A percentile compares a stretch with the other conserved stretches of the same genome.
Evolutionary conservation across 2,329 filamentous ascomycete genomes (phyloP).

Genomic region (Stromatinia cepivora): DNA sequence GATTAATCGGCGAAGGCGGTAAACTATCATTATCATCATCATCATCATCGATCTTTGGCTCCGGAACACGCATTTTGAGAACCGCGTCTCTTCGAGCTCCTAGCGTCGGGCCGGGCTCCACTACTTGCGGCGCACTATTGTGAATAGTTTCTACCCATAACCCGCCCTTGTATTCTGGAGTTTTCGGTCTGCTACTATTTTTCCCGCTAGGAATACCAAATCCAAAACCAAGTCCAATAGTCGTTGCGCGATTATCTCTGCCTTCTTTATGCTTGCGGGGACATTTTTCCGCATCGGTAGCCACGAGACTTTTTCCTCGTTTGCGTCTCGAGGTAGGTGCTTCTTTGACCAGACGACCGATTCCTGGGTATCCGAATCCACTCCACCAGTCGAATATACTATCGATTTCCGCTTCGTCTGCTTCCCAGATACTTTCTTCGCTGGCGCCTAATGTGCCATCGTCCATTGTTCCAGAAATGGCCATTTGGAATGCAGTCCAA

Average conservation of each 20-base stretch:
- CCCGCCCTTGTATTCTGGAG: not conserved
- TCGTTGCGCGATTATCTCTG: not conserved
- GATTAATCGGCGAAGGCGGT: conserved; percentile 35
- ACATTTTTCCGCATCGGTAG: conserved; percentile 8
- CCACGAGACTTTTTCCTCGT: not conserved
- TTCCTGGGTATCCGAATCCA: conserved; percentile 29
- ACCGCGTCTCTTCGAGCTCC: not conserved
- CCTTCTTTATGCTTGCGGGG: not conserved
- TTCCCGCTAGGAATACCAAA: not conserved
- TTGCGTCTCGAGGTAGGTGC: conserved; percentile 12
- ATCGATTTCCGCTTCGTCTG: conserved; percentile 31
- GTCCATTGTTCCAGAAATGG: conserved; percentile 58
- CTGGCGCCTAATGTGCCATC: conserved; percentile 43
- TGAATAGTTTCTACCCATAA: not conserved
- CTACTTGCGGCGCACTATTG: not conserved
- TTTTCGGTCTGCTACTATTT: not conserved
- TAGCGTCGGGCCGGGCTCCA: not conserved
- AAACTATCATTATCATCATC: conserved; percentile 21
- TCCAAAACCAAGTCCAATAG: not conserved
- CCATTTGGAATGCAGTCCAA: conserved; percentile 67
- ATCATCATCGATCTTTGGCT: conserved; percentile 5
- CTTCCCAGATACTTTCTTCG: conserved; percentile 27
- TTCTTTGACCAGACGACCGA: conserved; percentile 28
- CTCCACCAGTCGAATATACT: conserved; percentile 34
- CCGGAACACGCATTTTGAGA: conserved; percentile 10